These are phyloP conservation scores for Tylopilus sp. DNA, from an alignment of 768 basidiomycete genomes.

Conservation along the genomic window DNA sequence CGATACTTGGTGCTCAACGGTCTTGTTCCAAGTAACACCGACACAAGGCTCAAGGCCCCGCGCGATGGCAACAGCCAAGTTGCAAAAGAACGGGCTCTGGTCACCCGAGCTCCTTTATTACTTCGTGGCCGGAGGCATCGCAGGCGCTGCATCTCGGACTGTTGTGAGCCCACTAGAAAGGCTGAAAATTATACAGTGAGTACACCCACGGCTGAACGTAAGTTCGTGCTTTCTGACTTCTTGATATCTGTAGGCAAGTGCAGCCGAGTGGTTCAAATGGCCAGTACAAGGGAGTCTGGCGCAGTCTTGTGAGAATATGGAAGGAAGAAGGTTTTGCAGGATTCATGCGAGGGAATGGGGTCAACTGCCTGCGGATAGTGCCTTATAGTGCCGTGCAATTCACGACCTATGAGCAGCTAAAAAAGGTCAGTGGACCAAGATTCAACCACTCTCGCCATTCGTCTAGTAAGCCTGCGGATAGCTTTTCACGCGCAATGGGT, in stretches of 20 bases:
- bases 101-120: conserved; percentile 38
- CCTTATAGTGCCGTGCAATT: conserved; percentile 91
- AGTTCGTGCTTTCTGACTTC: conserved; percentile 1
- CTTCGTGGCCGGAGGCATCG: conserved; percentile 53
- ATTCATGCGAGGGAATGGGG: conserved; percentile 91
- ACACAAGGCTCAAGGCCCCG: conserved; percentile 4
- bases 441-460: neutral
- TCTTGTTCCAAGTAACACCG: conserved; percentile 1
- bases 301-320: conserved; percentile 83
- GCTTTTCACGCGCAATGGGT: conserved; percentile 70
- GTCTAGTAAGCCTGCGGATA: conserved; percentile 35
- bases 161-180: conserved; percentile 91
- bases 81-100: conserved; percentile 29
- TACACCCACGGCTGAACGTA: neutral
- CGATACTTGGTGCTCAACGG: neutral
- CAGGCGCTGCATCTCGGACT: conserved; percentile 74
- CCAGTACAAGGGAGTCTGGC: conserved; percentile 83
- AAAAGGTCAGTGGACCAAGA: conserved; percentile 53
- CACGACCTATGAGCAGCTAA: conserved; percentile 86
- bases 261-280: conserved; percentile 61
- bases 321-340: conserved; percentile 89
- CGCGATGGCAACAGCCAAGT: conserved; percentile 24
- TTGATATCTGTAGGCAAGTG: conserved; percentile 64
- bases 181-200: conserved; percentile 95
- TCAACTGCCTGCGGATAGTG: conserved; percentile 90